phyloP scores from a whole-genome alignment of 1,284 basidiomycete species.

The Singerocomus inundabilis region DNA sequence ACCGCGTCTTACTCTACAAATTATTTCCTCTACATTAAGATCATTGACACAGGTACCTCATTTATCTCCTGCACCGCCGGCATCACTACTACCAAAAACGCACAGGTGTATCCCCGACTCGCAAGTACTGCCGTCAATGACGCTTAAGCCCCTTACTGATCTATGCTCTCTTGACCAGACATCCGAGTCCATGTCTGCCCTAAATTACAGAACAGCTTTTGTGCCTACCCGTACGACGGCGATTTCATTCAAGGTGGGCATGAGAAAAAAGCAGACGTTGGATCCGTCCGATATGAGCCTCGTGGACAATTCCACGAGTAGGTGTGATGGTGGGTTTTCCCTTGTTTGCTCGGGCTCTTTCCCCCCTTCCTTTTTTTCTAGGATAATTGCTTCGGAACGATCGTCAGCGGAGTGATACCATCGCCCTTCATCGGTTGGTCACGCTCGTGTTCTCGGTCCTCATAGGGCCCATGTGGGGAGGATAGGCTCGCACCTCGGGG shows the following conservation, averaged over 20 bases:
- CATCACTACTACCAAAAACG: conserved; percentile 43
- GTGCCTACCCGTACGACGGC: conserved; percentile 48
- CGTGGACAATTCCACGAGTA: conserved; percentile 33
- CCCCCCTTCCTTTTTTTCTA: not conserved
- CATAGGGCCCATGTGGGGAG: not conserved
- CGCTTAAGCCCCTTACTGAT: not conserved
- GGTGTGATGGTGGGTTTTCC: conserved; percentile 25
- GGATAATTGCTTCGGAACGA: conserved; percentile 64
- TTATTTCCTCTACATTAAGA: conserved; percentile 34
- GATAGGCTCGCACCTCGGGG: conserved; percentile 36
- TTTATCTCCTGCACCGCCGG: conserved; percentile 51
- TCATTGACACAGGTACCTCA: conserved; percentile 62
- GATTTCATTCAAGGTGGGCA: no score
- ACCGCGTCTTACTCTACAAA: not conserved
- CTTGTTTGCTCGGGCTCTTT: not conserved
- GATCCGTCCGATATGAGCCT: conserved; percentile 66
- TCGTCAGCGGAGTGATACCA: conserved; percentile 51
- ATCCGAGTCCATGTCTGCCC: conserved; percentile 42
- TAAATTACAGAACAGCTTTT: conserved; percentile 48
- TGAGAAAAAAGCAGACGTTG: conserved; percentile 44
- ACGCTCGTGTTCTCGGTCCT: not conserved
- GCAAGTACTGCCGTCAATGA: not conserved
- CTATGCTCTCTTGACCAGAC: conserved; percentile 37
- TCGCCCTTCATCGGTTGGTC: conserved; percentile 13
- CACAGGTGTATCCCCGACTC: conserved; percentile 28